Base-by-base conservation (phyloP, 1,284 basidiomycete species). In the Calocybe gambosa region DNA sequence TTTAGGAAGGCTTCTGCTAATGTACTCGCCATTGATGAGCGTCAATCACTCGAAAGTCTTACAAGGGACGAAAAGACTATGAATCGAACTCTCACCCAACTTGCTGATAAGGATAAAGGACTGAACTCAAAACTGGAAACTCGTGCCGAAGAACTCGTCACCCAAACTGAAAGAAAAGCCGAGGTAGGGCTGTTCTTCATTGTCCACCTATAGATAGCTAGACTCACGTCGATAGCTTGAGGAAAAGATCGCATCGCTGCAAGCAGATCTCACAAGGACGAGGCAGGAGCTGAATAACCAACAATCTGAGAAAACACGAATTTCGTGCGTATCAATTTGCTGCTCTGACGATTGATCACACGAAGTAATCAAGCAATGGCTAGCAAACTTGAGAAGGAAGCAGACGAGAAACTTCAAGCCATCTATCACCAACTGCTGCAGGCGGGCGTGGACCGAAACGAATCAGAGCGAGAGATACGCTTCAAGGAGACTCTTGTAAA, bases 391-490 rank as follows among this genome's bases (percentile, higher is more conserved):
- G 91, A 94, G 66, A 78, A 80, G 0, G 91, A 96, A 58, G 77
- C 89, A 37, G 95, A 95, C 61, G 94, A 96, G 64, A 92, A 93
- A 59, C 78, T 99, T 2, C 77, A 85, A 46, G 82, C 83, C 19
- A 78, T 89, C 9, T 88, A 92, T 61, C 79, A 85, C 52, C 86
- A 96, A 61, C 78, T 99, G 2, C 69, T 94, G 16, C 87, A 93
- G 62, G 92, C 92, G 1, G 89, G 89, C 20, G 83, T 89, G 0
- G 93, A 95, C 59, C 84, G 74, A 63, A 80, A 82, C 40, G 90
- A 97, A 65, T 84, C 82, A 0, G 93, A 97, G 59, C 78, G 86
- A 19, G 94, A 98, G 60, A 73, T 69, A 1, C 83, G 78, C 58
- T 70, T 96, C 52, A 93, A 93, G 62, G 93, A 98, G 61, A 91